A percentile compares a stretch with the other conserved stretches of the same genome.
These are phyloP conservation scores for Mucor sp. DNA, from an alignment of 371 early-diverging fungal species.

Conservation along the genomic window DNA sequence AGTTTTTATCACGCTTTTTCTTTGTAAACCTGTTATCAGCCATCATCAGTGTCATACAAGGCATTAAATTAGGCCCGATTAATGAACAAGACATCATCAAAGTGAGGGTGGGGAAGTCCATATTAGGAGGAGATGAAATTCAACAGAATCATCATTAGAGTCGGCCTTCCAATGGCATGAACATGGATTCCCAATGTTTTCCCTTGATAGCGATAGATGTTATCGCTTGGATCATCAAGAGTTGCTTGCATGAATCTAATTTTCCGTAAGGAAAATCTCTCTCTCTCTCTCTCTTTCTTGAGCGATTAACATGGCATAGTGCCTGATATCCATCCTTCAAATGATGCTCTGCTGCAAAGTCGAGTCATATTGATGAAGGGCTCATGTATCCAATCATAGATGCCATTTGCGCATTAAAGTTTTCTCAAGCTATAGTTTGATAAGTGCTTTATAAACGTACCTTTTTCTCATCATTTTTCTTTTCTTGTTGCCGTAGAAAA, in stretches of 20 bases:
- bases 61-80: background rate
- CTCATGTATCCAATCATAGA: background rate
- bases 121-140: background rate
- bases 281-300: background rate
- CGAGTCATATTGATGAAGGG: background rate
- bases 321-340: no score
- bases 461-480: background rate
- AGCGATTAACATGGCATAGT: no score
- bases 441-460: background rate
- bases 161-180: background rate
- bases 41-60: background rate
- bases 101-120: background rate
- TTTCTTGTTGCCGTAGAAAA: background rate
- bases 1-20: background rate
- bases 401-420: background rate
- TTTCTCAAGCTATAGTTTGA: background rate
- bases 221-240: background rate
- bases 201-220: background rate
- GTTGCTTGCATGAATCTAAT: background rate
- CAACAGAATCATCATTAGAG: background rate
- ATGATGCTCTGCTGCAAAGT: no score
- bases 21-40: background rate
- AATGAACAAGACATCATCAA: background rate
- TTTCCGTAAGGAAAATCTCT: background rate
- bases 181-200: background rate